Conservation (phyloP, 1,139 yeast genomes). For the Sugiyamaella grinbergsii region DNA sequence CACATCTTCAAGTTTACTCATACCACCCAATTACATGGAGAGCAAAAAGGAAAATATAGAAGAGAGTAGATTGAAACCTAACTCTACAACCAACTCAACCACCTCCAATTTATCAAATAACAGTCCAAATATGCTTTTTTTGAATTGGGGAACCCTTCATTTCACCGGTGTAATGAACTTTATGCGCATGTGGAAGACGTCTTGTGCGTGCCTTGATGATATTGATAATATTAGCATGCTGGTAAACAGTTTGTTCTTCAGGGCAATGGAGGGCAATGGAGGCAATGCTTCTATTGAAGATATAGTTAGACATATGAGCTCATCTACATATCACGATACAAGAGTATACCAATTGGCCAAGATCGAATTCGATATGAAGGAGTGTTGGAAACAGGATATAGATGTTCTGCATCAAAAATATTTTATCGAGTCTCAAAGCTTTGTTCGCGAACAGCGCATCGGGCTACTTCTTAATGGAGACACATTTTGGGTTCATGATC, state of each 20-base stretch:
- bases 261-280: slow-evolving; percentile 36
- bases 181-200: slow-evolving; percentile 67
- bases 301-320: slow-evolving; percentile 41
- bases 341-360: slow-evolving; percentile 57
- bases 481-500: slow-evolving; percentile 34
- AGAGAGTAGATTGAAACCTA: not conserved
- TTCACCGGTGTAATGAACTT: slow-evolving; percentile 59
- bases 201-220: slow-evolving; percentile 59
- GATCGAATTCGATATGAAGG: slow-evolving; percentile 44
- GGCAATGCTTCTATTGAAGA: slow-evolving; percentile 32
- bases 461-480: slow-evolving; percentile 73
- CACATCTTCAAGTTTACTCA: slow-evolving; percentile 31
- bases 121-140: slow-evolving; percentile 47
- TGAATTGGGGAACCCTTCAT: slow-evolving; percentile 60
- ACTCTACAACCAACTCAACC: not conserved
- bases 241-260: slow-evolving; percentile 41
- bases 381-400: slow-evolving; percentile 46
- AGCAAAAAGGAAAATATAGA: not conserved
- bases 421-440: slow-evolving; percentile 63
- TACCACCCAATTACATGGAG: slow-evolving; percentile 32
- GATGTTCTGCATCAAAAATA: slow-evolving; percentile 55
- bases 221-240: slow-evolving; percentile 53
- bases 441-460: slow-evolving; percentile 78
- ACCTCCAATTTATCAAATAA: not conserved
- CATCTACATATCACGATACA: slow-evolving; percentile 52